Conservation (phyloP, 306 rosid genomes). For the Trifolium dubium region DNA sequence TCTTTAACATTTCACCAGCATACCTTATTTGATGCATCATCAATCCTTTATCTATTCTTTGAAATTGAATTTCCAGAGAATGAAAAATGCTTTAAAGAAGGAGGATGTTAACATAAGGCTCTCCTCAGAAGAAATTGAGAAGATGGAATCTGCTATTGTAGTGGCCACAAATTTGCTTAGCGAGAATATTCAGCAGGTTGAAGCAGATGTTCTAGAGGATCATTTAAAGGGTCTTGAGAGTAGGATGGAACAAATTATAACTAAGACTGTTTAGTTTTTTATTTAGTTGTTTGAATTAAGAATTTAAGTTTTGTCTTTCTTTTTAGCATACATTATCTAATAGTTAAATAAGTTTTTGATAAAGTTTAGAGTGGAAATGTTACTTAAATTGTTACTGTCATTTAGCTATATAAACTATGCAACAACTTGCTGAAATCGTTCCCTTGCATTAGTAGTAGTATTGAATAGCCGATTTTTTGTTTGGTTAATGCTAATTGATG, state of each 20-base stretch:
- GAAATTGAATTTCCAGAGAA: too few relatives aligned
- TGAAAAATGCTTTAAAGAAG: conserved; percentile 42
- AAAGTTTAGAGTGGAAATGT: not conserved
- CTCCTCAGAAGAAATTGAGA: not conserved
- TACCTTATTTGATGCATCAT: too few relatives aligned
- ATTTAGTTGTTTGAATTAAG: too few relatives aligned
- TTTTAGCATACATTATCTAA: too few relatives aligned
- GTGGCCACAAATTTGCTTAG: not conserved
- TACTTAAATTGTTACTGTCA: not conserved
- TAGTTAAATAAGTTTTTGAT: too few relatives aligned
- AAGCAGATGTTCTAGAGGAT: not conserved
- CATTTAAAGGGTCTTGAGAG: not conserved
- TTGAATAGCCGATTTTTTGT: too few relatives aligned
- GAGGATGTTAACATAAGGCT: conserved; percentile 11
- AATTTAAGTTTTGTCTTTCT: too few relatives aligned
- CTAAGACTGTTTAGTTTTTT: not conserved
- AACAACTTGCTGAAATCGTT: not conserved
- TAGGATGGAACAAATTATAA: not conserved
- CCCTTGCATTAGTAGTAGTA: too few relatives aligned
- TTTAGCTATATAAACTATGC: not conserved
- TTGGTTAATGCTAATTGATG: too few relatives aligned
- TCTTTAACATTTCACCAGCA: too few relatives aligned
- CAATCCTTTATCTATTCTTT: too few relatives aligned
- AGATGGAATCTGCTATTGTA: not conserved
- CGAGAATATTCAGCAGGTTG: not conserved